Evolutionary conservation across 2,329 filamentous ascomycete species (phyloP), one percentile per base, ranked within the genome.

Genomic region (Trichoderma gracile): DNA sequence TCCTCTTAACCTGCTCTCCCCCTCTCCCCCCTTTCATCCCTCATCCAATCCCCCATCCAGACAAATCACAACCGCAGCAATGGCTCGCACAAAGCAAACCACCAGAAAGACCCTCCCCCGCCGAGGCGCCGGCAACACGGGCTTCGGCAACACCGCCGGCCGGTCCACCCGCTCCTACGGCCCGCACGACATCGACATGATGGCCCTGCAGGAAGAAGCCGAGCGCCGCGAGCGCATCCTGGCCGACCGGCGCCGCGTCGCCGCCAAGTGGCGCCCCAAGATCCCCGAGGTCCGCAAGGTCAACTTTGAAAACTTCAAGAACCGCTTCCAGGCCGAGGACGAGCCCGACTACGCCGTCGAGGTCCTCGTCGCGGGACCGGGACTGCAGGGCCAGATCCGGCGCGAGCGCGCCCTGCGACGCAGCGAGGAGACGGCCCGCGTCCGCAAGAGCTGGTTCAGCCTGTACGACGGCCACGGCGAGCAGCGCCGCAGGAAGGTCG

Each of bases 291-390:
- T 78, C n/a, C 73, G 77, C 55, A 77, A 74, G 65, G 73, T 78
- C 61, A 77, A 78, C 69, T 80, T 79, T 62, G 77, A 79, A 67
- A 73, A 76, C 68, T 80, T 79, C 71, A 80, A 80, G 69, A 80
- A 80, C 66, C 72, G 76, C 59, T 78, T 76, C 66, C 69, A 76
- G 14, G 71, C 71, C 12, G 52, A 75, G 14, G 71, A 76, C 1
- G 71, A 78, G 65, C 74, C 70, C 25, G 72, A 76, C n/a, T 76
- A 78, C 63, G 76, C 76, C 40, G 72, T 80, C 21, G 78, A 80
- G 2, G 78, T 78, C 17, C 72, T 80, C 5, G 72, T 78, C 70
- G 71, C 68, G 7, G 75, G 75, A 0, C 63, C 73, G 3, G 71
- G 74, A 4, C 68, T 77, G 5, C 73, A 76, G 47, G 72, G 68